Evolutionary conservation across 768 basidiomycete genomes (phyloP).

Genomic region (Rhodotorula graminis): DNA sequence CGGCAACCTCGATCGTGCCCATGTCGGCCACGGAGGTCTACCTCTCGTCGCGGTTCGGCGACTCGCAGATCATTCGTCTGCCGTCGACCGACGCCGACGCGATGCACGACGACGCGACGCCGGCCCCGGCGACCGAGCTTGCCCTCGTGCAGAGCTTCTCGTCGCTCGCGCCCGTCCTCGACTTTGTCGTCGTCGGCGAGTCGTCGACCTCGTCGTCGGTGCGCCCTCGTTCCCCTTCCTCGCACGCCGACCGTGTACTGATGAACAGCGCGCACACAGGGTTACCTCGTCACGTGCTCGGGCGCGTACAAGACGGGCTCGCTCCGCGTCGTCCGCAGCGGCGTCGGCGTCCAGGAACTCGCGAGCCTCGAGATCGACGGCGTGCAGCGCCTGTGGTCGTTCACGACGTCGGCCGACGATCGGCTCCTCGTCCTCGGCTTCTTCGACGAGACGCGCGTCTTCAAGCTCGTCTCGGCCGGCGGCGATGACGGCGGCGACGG

Average conservation of each 20-base stretch:
- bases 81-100: slow-evolving; percentile 40
- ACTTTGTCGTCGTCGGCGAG: slow-evolving; percentile 57
- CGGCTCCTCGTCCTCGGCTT: slow-evolving; percentile 29
- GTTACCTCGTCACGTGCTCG: slow-evolving; percentile 79
- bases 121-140: slow-evolving; percentile 49
- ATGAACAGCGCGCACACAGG: slow-evolving; percentile 48
- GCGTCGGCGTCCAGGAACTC: slow-evolving; percentile 66
- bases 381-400: slow-evolving; percentile 59
- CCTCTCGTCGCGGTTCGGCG: slow-evolving; percentile 73
- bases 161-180: slow-evolving; percentile 77
- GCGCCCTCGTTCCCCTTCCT: slow-evolving; percentile 40
- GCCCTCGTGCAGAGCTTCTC: slow-evolving; percentile 61
- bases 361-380: slow-evolving; percentile 57
- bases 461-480: neutral
- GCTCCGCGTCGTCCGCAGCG: slow-evolving; percentile 70
- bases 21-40: slow-evolving; percentile 66
- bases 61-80: slow-evolving; percentile 71
- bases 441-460: slow-evolving; percentile 35
- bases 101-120: slow-evolving; percentile 30
- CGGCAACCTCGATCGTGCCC: slow-evolving; percentile 66
- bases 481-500: neutral
- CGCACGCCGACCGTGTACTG: neutral
- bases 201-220: neutral
- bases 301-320: slow-evolving; percentile 73
- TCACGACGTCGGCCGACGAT: neutral